Evolutionary conservation across 108 stramenopile genomes (phyloP).

Genomic region (Fragilaria radians): DNA sequence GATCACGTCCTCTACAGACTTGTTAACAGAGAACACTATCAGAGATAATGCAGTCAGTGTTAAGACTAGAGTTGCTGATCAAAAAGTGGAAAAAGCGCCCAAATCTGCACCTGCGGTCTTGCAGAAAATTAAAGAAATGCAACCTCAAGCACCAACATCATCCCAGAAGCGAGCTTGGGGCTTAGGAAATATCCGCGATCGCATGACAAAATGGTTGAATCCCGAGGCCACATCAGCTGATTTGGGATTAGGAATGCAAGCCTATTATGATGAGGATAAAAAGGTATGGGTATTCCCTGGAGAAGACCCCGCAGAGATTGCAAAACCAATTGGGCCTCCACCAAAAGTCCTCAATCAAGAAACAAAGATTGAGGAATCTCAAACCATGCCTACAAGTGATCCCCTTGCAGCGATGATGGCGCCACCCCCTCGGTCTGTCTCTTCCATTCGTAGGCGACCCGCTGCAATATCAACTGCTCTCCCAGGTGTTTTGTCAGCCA

Average conservation of each 20-base stretch:
- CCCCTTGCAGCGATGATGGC: constrained; percentile 91
- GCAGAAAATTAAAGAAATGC: neutral
- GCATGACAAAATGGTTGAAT: constrained; percentile 63
- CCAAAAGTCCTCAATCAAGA: constrained; percentile 38
- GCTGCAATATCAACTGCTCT: neutral
- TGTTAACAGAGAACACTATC: too few species aligned
- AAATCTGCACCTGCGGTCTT: neutral
- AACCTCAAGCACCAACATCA: neutral
- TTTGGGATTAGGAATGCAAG: constrained; percentile 62
- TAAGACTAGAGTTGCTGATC: too few species aligned
- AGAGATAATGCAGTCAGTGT: too few species aligned
- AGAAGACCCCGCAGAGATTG: constrained; percentile 64
- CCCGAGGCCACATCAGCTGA: constrained; percentile 69
- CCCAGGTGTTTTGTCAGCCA: neutral
- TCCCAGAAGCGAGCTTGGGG: constrained; percentile 3
- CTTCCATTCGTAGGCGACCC: neutral
- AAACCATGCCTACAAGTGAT: constrained; percentile 39
- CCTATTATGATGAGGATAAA: constrained; percentile 62
- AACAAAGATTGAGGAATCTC: constrained; percentile 9
- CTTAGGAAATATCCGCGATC: constrained; percentile 23
- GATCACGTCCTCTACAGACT: too few species aligned
- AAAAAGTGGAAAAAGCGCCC: neutral
- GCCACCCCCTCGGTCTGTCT: constrained; percentile 42
- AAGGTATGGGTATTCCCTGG: constrained; percentile 79
- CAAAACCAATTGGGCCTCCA: constrained; percentile 71